Percentiles rank a stretch among this genome's conserved stretches.
phyloP scores from a whole-genome alignment of 495 filamentous ascomycete genomes.

The Aspergillus hancockii region DNA sequence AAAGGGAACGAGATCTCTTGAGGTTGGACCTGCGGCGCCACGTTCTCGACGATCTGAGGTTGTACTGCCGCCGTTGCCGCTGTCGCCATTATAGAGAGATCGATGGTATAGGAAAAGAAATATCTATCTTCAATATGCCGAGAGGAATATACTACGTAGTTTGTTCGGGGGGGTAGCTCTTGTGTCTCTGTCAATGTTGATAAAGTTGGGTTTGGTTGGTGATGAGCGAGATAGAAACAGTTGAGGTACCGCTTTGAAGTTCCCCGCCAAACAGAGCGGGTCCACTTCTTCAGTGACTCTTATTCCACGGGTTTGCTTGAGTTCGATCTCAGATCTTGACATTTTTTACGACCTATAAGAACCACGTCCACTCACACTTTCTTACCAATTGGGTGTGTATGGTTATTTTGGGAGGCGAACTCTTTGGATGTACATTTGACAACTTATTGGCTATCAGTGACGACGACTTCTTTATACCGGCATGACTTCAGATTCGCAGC shows the following conservation, averaged over 20 bases:
- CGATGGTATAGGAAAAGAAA: conserved; percentile 14
- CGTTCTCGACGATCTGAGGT: conserved; percentile 1
- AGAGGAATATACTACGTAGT: background rate
- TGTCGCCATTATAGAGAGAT: conserved; percentile 8
- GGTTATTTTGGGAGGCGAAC: background rate
- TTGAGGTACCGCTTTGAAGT: conserved; percentile 6
- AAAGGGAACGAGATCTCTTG: conserved; percentile 76
- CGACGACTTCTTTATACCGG: background rate
- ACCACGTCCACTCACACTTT: background rate
- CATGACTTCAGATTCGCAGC: conserved; percentile 23
- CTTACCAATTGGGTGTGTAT: background rate
- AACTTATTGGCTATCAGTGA: background rate
- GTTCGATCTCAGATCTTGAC: background rate
- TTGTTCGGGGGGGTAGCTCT: background rate
- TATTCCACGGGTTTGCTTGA: background rate
- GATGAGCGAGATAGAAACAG: background rate
- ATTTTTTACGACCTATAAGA: background rate
- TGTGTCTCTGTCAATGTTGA: background rate
- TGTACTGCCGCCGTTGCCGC: conserved; percentile 8
- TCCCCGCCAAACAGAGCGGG: conserved; percentile 27
- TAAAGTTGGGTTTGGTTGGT: background rate
- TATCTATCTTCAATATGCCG: background rate
- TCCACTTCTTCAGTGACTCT: conserved; percentile 4
- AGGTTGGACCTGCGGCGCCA: conserved; percentile 39
- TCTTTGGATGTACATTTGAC: background rate